phyloP scores from a whole-genome alignment of 257 asterid species.

The Przewalskia tangutica region DNA sequence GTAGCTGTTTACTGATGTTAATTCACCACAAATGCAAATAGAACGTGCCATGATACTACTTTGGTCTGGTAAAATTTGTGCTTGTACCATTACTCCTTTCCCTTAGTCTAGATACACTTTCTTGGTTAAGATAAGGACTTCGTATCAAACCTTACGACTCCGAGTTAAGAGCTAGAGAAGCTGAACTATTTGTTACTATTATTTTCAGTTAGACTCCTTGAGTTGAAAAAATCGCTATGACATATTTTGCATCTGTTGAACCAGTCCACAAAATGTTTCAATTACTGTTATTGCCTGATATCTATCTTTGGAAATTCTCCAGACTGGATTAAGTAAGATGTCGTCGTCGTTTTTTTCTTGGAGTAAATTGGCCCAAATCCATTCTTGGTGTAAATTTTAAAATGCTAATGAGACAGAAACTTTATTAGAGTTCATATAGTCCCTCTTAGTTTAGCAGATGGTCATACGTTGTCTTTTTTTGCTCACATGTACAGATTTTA shows the following conservation, averaged over 20 bases:
- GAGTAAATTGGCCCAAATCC: too few relatives aligned
- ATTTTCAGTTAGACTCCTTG: not conserved
- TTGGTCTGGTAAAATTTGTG: not conserved
- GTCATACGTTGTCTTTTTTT: too few relatives aligned
- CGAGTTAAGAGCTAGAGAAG: not conserved
- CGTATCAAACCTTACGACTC: not conserved
- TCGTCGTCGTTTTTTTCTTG: too few relatives aligned
- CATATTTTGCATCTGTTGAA: not conserved
- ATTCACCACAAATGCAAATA: not conserved
- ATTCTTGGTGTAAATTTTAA: too few relatives aligned
- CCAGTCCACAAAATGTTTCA: not conserved
- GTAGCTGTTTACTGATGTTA: not conserved
- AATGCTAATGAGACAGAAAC: too few relatives aligned
- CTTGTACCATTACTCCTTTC: not conserved
- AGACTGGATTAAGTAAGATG: not conserved
- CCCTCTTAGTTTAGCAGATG: too few relatives aligned
- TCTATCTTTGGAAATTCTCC: not conserved
- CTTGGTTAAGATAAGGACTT: not conserved
- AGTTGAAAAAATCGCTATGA: not conserved
- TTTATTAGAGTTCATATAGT: too few relatives aligned
- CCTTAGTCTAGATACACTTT: not conserved
- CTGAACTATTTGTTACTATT: not conserved
- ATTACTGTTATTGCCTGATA: not conserved
- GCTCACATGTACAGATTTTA: too few relatives aligned
- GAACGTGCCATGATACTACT: not conserved